Evolutionary conservation across 768 basidiomycete species (phyloP).

Genomic region (Glaciozyma martinii): DNA sequence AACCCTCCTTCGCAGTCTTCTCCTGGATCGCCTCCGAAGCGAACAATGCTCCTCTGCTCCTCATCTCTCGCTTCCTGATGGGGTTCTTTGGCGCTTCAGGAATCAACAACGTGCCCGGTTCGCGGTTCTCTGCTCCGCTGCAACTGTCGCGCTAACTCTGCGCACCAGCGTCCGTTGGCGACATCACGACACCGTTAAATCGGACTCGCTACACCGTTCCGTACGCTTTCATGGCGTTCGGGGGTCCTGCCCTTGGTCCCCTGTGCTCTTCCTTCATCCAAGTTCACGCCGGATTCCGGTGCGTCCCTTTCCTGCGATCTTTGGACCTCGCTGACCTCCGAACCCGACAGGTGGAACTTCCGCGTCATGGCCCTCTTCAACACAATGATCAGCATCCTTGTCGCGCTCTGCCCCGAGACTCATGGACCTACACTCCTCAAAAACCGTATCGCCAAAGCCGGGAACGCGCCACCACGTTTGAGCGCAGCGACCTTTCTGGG

Average conservation of each 20-base stretch:
- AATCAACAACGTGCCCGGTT: constrained; percentile 39
- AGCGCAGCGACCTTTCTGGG: not conserved
- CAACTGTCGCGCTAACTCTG: too few species aligned
- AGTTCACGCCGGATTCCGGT: constrained; percentile 13
- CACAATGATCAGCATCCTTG: constrained; percentile 11
- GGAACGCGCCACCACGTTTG: not conserved
- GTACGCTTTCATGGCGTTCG: constrained; percentile 25
- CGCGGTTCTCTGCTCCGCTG: too few species aligned
- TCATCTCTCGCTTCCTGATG: constrained; percentile 41
- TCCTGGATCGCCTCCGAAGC: constrained; percentile 41
- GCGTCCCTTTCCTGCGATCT: too few species aligned
- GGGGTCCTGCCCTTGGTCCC: constrained; percentile 19
- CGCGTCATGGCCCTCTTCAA: constrained; percentile 24
- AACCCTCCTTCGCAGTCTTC: constrained; percentile 27
- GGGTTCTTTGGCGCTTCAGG: constrained; percentile 41
- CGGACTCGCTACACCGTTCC: constrained; percentile 2
- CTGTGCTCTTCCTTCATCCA: constrained; percentile 21
- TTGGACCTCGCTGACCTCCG: not conserved
- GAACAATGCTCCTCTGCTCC: constrained; percentile 41
- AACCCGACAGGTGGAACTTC: constrained; percentile 14
- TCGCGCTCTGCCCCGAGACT: constrained; percentile 19
- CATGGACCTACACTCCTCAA: constrained; percentile 22
- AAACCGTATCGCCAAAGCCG: not conserved
- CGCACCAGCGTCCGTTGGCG: constrained; percentile 33
- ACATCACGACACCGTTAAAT: not conserved